Evolutionary conservation across 2,329 filamentous ascomycete species (phyloP), one percentile per base, ranked within the genome.

Genomic region (Pestalotiopsis sp.): DNA sequence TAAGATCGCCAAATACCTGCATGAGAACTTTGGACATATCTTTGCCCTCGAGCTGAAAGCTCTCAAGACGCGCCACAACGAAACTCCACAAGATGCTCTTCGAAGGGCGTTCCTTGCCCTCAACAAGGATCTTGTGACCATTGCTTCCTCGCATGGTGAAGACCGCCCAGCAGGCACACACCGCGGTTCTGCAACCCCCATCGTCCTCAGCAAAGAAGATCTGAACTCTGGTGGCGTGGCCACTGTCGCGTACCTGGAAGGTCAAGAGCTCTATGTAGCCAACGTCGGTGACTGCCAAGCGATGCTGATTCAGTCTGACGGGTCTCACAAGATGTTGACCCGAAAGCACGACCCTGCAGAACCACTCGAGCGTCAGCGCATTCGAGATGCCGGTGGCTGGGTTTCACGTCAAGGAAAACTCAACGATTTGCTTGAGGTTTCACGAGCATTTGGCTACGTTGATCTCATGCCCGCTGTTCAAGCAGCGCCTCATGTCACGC

Each of bases 201-300:
- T 95, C 64, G 89, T 95, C 59, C 88, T 99, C 52, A 94, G 90
- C 66, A 93, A 95, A 69, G 94, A 98, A 73, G 96, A 99, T 77
- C 86, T 98, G 59, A 92, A 92, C 72, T 95, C 94, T 17, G 96
- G 96, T 56, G 94, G 93, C 69, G 94, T 97, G 60, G 96, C 95
- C 2, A 98, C 96, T 0, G 92, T 98, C 2, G 86, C 96, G 66
- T 99, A 97, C 75, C 83, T 99, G 39, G 92, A 95, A 74, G 92
- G 93, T 73, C 95, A 94, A 80, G 94, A 98, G 74, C 87, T 99
- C 3, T 98, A 93, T 76, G 91, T 98, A 66, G 96, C 95, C 71
- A 99, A 99, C 75, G 93, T 99, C 25, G 96, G 96, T 66, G 94
- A 99, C 80, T 94, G 93, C 4, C 94, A 98, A 80, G 95, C 95